Conservation (phyloP, 2,329 filamentous ascomycete species). For the Colletotrichum godetiae region DNA sequence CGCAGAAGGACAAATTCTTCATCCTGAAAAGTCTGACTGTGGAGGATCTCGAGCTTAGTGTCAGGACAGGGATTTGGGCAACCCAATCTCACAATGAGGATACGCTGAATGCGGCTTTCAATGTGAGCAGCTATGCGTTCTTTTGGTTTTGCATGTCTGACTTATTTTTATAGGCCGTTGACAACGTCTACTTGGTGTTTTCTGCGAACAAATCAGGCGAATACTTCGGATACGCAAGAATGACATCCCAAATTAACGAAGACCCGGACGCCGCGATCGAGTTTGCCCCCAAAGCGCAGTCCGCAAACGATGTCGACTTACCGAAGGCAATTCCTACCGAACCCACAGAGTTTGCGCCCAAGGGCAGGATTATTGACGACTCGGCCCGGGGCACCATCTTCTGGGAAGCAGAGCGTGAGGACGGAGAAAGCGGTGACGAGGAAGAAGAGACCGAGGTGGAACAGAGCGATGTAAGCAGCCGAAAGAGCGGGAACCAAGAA, state of each 20-base stretch:
- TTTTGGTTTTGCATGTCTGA: background rate
- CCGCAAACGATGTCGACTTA: conserved; percentile 70
- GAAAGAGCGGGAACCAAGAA: conserved; percentile 50
- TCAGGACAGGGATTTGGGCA: conserved; percentile 90
- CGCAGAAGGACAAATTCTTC: conserved; percentile 81
- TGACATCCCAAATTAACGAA: conserved; percentile 85
- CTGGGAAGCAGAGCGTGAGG: conserved; percentile 84
- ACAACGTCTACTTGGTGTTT: conserved; percentile 92
- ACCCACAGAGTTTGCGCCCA: conserved; percentile 81
- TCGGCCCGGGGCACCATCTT: conserved; percentile 95
- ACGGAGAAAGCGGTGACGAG: conserved; percentile 55
- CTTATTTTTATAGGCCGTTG: conserved; percentile 67
- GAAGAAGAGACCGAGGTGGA: conserved; percentile 63
- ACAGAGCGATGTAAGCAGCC: conserved; percentile 43
- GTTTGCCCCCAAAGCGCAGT: conserved; percentile 74
- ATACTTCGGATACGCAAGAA: conserved; percentile 94
- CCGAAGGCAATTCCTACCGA: conserved; percentile 84
- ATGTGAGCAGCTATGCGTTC: conserved; percentile 61
- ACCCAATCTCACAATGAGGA: conserved; percentile 95
- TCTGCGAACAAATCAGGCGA: conserved; percentile 98
- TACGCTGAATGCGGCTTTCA: conserved; percentile 83
- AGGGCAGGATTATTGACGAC: conserved; percentile 90
- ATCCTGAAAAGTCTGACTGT: conserved; percentile 93
- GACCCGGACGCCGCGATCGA: conserved; percentile 77
- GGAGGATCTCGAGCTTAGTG: conserved; percentile 89